A percentile compares a stretch with the other conserved stretches of the same genome.
Evolutionary conservation across 139 green algal species (phyloP).

Genomic region (Zygnema cylindricum): DNA sequence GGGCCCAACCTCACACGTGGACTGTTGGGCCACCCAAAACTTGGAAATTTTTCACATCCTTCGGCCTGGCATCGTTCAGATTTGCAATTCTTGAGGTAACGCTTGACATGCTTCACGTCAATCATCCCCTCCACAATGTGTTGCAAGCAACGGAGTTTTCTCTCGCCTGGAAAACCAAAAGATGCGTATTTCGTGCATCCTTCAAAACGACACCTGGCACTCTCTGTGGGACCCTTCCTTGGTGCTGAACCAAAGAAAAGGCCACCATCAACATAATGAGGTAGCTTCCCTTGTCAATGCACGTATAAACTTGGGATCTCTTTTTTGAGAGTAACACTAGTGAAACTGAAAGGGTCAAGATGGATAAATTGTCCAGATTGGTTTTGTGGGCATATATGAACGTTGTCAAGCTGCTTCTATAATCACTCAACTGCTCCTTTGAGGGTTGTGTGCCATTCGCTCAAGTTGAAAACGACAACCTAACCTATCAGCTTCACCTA

Average conservation of each 20-base stretch:
- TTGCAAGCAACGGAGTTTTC: slow-evolving; percentile 2
- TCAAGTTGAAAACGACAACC: no score
- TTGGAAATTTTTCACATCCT: neutral
- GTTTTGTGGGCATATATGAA: neutral
- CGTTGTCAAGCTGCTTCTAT: neutral
- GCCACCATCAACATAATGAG: neutral
- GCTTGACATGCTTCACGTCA: slow-evolving; percentile 3
- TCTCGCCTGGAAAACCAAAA: slow-evolving; percentile 13
- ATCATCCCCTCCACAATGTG: slow-evolving; percentile 22
- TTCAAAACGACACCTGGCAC: slow-evolving; percentile 1
- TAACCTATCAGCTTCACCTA: no score
- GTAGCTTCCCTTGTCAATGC: neutral
- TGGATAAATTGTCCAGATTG: no score
- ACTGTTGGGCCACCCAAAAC: slow-evolving; percentile 26
- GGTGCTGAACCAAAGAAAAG: neutral
- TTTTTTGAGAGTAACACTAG: neutral
- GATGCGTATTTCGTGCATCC: slow-evolving; percentile 19
- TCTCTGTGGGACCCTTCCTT: neutral
- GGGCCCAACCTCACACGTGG: neutral
- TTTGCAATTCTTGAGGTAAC: neutral
- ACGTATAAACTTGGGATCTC: neutral
- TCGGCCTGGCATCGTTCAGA: slow-evolving; percentile 8
- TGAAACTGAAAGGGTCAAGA: neutral
- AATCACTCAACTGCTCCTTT: no score
- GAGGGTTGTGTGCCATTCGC: no score